phyloP scores from a whole-genome alignment of 2,329 filamentous ascomycete genomes.

The Fusarium continuum region DNA sequence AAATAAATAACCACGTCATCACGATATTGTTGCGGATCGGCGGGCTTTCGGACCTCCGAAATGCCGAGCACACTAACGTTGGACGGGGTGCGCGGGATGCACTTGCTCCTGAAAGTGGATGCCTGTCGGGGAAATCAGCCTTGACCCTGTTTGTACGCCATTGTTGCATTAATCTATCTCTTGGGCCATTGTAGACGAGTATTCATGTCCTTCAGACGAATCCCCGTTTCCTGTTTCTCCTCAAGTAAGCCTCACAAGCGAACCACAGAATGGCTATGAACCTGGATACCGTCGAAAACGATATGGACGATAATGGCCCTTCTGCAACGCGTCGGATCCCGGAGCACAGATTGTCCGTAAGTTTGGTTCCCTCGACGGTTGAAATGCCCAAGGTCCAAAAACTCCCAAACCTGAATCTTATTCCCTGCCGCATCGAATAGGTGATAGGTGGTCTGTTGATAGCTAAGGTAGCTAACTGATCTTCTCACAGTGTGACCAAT shows the following conservation, averaged over 20 bases:
- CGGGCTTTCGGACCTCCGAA: constrained; percentile 1
- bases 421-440: no score
- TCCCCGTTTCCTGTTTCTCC: neutral
- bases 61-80: neutral
- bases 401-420: neutral
- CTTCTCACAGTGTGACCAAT: constrained; percentile 18
- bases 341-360: constrained; percentile 12
- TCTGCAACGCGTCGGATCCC: neutral
- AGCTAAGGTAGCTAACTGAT: no score
- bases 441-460: no score
- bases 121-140: no score
- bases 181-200: neutral
- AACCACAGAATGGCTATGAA: neutral
- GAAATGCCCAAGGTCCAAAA: no score
- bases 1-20: no score
- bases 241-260: neutral
- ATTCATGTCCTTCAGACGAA: neutral
- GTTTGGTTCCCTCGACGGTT: neutral
- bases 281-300: neutral
- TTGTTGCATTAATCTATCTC: no score
- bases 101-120: no score
- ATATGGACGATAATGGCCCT: neutral
- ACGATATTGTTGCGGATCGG: neutral
- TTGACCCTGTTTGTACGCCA: no score
- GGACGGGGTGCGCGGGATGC: neutral